phyloP scores from a whole-genome alignment of 2,329 filamentous ascomycete species.

The Whalleya microplaca region DNA sequence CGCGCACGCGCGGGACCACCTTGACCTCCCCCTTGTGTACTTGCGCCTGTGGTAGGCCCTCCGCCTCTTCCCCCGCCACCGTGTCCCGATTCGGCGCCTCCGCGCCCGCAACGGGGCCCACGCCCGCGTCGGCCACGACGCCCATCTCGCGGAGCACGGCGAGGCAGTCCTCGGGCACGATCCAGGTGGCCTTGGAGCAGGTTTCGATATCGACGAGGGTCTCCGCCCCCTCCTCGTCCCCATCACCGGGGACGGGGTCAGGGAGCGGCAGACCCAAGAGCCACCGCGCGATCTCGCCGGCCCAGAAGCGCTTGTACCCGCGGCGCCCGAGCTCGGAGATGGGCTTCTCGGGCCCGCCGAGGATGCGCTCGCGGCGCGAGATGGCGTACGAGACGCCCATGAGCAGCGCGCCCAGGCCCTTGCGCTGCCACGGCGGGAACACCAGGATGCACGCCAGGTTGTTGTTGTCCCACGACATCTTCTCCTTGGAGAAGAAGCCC shows the following conservation, averaged over 20 bases:
- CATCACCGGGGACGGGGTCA: too few species aligned
- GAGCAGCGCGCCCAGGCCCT: conserved; percentile 82
- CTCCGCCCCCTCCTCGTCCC: conserved; percentile 37
- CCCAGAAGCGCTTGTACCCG: conserved; percentile 87
- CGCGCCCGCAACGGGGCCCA: conserved; percentile 46
- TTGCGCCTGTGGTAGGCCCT: conserved; percentile 18
- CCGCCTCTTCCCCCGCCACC: conserved; percentile 19
- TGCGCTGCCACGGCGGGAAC: conserved; percentile 93
- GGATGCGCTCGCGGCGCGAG: conserved; percentile 76
- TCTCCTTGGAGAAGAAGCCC: conserved; percentile 99
- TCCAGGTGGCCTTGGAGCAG: conserved; percentile 79
- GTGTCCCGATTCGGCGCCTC: background rate
- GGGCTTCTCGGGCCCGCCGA: conserved; percentile 93
- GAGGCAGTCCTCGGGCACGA: conserved; percentile 82
- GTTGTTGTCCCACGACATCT: conserved; percentile 98
- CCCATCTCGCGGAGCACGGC: conserved; percentile 79
- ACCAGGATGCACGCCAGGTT: conserved; percentile 95
- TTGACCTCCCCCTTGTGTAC: conserved; percentile 34
- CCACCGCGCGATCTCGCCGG: conserved; percentile 78
- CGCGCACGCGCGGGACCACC: conserved; percentile 50
- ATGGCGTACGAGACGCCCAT: conserved; percentile 96
- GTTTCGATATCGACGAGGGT: conserved; percentile 67
- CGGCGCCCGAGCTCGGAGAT: conserved; percentile 82
- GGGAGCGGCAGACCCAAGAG: conserved; percentile 51
- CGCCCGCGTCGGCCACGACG: conserved; percentile 63